Evolutionary conservation across 2,329 filamentous ascomycete species (phyloP).

Genomic region (Aureobasidium sp.): DNA sequence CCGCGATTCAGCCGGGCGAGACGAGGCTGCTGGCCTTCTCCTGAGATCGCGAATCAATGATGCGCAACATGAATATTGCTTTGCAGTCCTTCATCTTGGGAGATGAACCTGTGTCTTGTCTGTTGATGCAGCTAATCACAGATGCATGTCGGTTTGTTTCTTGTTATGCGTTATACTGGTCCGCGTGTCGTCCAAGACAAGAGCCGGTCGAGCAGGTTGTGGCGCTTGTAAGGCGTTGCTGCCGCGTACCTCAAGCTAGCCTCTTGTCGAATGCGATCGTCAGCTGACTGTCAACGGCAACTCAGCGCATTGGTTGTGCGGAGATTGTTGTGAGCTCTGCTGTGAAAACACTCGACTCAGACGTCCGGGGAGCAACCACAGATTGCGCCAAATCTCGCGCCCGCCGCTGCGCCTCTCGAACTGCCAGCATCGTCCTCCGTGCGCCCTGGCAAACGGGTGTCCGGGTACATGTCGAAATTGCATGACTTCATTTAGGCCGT

Average conservation of each 20-base stretch:
- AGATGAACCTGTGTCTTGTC: neutral
- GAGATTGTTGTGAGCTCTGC: conserved; percentile 6
- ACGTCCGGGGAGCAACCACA: conserved; percentile 9
- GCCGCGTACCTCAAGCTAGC: conserved; percentile 5
- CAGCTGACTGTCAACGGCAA: conserved; percentile 9
- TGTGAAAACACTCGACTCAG: conserved; percentile 7
- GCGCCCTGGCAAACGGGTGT: neutral
- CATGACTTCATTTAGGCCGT: conserved; percentile 8
- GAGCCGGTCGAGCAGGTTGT: conserved; percentile 3
- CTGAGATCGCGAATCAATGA: conserved; percentile 1
- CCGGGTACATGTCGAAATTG: conserved; percentile 2
- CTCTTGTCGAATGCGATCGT: conserved; percentile 1
- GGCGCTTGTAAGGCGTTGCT: conserved; percentile 6
- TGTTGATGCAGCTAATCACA: neutral
- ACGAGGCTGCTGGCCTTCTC: neutral
- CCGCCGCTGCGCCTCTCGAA: conserved; percentile 10
- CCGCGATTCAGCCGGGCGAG: conserved; percentile 12
- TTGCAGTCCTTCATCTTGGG: conserved; percentile 1
- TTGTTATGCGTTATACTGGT: conserved; percentile 9
- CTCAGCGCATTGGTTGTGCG: conserved; percentile 1
- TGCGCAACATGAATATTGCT: conserved; percentile 6
- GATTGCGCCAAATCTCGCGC: conserved; percentile 12
- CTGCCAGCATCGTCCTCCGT: neutral
- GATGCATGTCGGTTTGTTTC: neutral
- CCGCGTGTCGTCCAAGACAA: conserved; percentile 11